A percentile compares a stretch with the other conserved stretches of the same genome.
Conservation (phyloP, 2,329 filamentous ascomycete genomes). For the Moelleriella libera region DNA sequence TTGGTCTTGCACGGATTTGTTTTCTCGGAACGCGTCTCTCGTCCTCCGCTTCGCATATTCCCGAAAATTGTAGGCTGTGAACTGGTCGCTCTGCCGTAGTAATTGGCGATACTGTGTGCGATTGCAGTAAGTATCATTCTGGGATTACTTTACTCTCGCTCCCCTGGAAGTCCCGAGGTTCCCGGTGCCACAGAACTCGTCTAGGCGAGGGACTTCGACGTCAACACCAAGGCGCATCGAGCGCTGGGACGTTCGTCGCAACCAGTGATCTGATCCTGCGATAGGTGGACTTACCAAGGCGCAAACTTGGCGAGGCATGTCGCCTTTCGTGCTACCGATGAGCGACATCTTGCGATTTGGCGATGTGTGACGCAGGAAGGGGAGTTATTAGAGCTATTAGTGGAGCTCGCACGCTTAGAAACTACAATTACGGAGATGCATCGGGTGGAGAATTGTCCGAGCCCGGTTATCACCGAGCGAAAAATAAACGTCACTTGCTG, state of each 20-base stretch:
- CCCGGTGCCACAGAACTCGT: too few species aligned
- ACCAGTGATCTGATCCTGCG: not conserved
- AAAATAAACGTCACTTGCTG: not conserved
- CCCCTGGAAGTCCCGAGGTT: too few species aligned
- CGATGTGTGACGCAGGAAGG: not conserved
- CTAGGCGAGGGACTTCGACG: too few species aligned
- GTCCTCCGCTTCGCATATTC: constrained; percentile 91
- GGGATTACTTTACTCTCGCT: too few species aligned
- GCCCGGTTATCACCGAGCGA: constrained; percentile 3
- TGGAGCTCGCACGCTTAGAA: not conserved
- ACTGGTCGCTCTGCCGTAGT: constrained; percentile 72
- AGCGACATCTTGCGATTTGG: constrained; percentile 18
- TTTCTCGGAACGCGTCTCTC: constrained; percentile 77
- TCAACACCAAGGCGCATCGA: not conserved
- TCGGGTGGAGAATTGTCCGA: constrained; percentile 7
- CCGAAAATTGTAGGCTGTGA: constrained; percentile 92
- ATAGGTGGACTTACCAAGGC: constrained; percentile 30
- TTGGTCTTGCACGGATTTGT: constrained; percentile 58
- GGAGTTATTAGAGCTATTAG: not conserved
- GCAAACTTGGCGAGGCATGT: constrained; percentile 41
- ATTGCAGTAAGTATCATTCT: not conserved
- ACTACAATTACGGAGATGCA: not conserved
- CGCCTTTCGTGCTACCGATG: constrained; percentile 28
- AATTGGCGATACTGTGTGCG: constrained; percentile 70
- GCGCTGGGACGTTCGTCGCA: not conserved